Evolutionary conservation across 768 basidiomycete genomes (phyloP).

Genomic region (Lactarius sanguifluus): DNA sequence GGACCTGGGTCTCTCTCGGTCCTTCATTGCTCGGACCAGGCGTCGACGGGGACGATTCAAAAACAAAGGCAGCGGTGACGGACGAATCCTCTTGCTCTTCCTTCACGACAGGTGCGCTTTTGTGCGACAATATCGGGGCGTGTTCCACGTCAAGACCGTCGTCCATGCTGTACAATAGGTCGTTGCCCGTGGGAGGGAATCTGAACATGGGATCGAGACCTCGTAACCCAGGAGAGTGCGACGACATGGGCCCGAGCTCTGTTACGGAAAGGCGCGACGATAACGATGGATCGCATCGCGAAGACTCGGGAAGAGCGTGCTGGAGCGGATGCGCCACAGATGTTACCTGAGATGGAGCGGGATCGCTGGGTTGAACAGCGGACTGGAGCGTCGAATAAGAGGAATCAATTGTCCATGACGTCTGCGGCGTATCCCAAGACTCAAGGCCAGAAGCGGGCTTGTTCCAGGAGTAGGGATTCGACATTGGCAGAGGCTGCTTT

Average conservation of each 20-base stretch:
- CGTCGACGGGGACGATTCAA: slow-evolving; percentile 28
- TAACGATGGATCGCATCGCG: slow-evolving; percentile 25
- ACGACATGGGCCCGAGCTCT: slow-evolving; percentile 21
- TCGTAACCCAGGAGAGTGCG: slow-evolving; percentile 23
- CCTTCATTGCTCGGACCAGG: slow-evolving; percentile 17
- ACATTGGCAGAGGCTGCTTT: slow-evolving; percentile 22
- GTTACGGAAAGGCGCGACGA: slow-evolving; percentile 20
- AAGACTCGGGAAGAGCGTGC: slow-evolving; percentile 23
- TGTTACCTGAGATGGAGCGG: slow-evolving; percentile 12
- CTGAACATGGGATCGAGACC: slow-evolving; percentile 23
- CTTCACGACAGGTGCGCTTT: slow-evolving; percentile 21
- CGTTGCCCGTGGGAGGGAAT: slow-evolving; percentile 17
- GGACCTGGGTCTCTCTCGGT: slow-evolving; percentile 43
- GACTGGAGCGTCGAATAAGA: slow-evolving; percentile 29
- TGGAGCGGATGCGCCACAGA: slow-evolving; percentile 21
- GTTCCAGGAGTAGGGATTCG: slow-evolving; percentile 26
- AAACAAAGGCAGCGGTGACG: slow-evolving; percentile 27
- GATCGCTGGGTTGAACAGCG: slow-evolving; percentile 22
- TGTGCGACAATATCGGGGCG: slow-evolving; percentile 15
- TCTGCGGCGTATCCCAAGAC: slow-evolving; percentile 21
- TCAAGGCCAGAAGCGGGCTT: slow-evolving; percentile 24
- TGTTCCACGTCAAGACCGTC: slow-evolving; percentile 26
- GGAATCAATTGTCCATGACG: slow-evolving; percentile 29
- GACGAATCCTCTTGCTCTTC: slow-evolving; percentile 26
- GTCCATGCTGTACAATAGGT: slow-evolving; percentile 25